phyloP scores from a whole-genome alignment of 2,329 filamentous ascomycete species.

The Thermomyces lanuginosus region DNA sequence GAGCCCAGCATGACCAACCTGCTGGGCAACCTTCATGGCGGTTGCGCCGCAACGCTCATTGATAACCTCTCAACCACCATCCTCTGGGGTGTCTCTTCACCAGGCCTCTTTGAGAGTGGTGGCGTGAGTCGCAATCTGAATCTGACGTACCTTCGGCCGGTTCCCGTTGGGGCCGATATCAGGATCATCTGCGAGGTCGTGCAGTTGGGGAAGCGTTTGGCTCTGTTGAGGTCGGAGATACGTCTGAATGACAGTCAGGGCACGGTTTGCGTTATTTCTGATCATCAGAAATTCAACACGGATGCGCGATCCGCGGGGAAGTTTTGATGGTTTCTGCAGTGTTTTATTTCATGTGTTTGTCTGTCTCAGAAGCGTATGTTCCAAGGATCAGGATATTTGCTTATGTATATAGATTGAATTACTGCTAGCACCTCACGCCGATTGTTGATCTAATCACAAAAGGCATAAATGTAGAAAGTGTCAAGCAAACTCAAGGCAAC shows the following conservation, averaged over 20 bases:
- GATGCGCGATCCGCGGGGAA: conserved; percentile 28
- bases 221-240: conserved; percentile 39
- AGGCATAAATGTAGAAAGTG: not conserved
- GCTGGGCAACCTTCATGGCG: conserved; percentile 82
- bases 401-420: not conserved
- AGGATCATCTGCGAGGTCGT: conserved; percentile 42
- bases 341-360: not conserved
- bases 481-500: too few relatives aligned
- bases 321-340: conserved; percentile 9
- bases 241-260: conserved; percentile 38
- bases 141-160: conserved; percentile 51
- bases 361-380: too few relatives aligned
- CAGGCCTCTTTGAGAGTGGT: conserved; percentile 44
- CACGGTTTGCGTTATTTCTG: conserved; percentile 39
- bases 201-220: conserved; percentile 40
- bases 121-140: conserved; percentile 51
- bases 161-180: conserved; percentile 35
- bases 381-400: not conserved
- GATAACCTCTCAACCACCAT: conserved; percentile 48
- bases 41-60: conserved; percentile 51
- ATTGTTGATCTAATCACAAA: not conserved
- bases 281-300: conserved; percentile 49
- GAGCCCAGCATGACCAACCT: conserved; percentile 82
- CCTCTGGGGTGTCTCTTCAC: conserved; percentile 39
- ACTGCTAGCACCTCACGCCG: not conserved